Conservation (phyloP, 208 protist species). For the Plasmodiophora brassicae region DNA sequence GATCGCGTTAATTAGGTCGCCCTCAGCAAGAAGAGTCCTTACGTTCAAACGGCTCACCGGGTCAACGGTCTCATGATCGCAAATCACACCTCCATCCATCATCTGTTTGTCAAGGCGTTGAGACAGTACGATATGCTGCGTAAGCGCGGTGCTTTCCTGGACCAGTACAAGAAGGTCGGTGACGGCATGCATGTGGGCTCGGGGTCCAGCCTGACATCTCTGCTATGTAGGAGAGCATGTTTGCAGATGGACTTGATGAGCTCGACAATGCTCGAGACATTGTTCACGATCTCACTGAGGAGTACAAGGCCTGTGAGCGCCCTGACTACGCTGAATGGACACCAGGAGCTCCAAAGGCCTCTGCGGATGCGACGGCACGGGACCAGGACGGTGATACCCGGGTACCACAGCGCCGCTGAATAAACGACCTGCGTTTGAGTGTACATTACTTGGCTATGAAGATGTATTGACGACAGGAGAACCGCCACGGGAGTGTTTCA, state of each 20-base stretch:
- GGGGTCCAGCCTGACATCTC: not conserved
- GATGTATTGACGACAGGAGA: no score
- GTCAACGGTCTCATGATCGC: constrained; percentile 97
- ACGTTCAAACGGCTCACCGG: constrained; percentile 86
- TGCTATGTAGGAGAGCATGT: constrained; percentile 55
- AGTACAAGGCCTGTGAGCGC: constrained; percentile 91
- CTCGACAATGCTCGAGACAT: constrained; percentile 85
- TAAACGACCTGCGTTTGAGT: no score
- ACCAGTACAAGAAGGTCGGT: constrained; percentile 79
- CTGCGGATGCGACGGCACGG: no score
- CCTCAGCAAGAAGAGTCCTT: constrained; percentile 85
- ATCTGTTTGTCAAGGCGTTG: constrained; percentile 80
- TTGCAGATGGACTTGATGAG: constrained; percentile 86
- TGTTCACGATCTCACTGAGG: constrained; percentile 84
- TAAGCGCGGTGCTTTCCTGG: constrained; percentile 81
- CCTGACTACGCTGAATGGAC: constrained; percentile 82
- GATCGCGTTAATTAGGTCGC: constrained; percentile 43
- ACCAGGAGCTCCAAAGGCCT: not conserved
- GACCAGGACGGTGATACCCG: no score
- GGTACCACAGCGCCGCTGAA: no score
- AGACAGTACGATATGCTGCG: constrained; percentile 86
- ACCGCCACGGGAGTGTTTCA: no score
- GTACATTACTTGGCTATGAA: no score
- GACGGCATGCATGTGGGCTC: not conserved
- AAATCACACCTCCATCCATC: constrained; percentile 95